Evolutionary conservation across 73 alveolate genomes (phyloP).

Genomic region (Paramecium primaurelia): DNA sequence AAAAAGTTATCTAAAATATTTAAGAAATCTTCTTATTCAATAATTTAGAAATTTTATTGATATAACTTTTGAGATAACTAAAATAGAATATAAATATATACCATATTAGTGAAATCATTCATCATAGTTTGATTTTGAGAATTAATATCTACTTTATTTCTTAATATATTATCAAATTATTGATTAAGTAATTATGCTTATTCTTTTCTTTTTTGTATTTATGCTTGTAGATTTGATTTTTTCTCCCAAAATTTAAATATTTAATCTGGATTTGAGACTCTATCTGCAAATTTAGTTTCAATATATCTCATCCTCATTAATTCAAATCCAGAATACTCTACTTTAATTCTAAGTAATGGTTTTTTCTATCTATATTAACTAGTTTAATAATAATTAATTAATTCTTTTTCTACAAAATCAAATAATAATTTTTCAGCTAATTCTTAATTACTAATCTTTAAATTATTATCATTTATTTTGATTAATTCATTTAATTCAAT

Average conservation of each 20-base stretch:
- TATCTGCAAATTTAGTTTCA: background rate
- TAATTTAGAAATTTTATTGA: background rate
- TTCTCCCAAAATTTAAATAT: conserved; percentile 29
- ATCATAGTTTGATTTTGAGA: background rate
- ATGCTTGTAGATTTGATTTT: background rate
- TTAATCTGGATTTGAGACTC: conserved; percentile 12
- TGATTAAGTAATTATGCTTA: background rate
- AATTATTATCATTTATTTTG: conserved; percentile 66
- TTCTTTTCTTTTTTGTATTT: background rate
- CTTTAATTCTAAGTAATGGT: conserved; percentile 65
- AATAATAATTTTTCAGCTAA: conserved; percentile 73
- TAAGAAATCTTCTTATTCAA: background rate
- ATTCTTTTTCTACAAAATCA: conserved; percentile 18
- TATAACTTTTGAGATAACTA: background rate
- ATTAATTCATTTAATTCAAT: conserved; percentile 74
- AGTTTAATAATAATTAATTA: background rate
- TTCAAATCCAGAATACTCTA: conserved; percentile 68
- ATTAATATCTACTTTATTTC: background rate
- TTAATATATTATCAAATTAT: background rate
- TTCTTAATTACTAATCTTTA: conserved; percentile 59
- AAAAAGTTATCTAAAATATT: background rate
- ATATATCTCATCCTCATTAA: conserved; percentile 4
- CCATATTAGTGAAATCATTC: background rate
- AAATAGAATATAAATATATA: background rate
- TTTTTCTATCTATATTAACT: background rate